Evolutionary conservation across 345 rosid genomes (phyloP).

Genomic region (Gossypium australe): DNA sequence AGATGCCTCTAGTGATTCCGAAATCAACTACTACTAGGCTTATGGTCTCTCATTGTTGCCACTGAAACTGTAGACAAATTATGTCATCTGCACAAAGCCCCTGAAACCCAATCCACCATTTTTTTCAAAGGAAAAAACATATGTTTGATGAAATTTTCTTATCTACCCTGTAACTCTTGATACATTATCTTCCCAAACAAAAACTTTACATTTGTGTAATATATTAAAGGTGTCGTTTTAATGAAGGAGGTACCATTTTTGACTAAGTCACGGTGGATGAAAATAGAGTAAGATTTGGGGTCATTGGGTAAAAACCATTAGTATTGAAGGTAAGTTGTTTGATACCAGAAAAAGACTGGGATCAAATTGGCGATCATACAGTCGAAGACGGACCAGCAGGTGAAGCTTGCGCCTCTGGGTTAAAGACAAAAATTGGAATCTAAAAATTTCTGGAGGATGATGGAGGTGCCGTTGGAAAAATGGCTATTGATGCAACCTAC

Average conservation of each 20-base stretch:
- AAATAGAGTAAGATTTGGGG: conserved; percentile 67
- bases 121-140: too few relatives aligned
- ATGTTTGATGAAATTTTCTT: background rate
- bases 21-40: background rate
- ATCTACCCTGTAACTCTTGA: background rate
- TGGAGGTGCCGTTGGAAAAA: conserved; percentile 74
- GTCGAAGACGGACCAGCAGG: conserved; percentile 78
- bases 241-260: conserved; percentile 71
- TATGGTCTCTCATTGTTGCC: background rate
- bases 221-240: conserved; percentile 43
- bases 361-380: conserved; percentile 97
- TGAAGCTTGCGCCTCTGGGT: conserved; percentile 91
- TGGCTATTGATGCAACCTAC: conserved; percentile 52
- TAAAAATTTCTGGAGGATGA: conserved; percentile 63
- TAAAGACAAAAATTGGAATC: conserved; percentile 80
- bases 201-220: background rate
- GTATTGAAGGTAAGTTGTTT: conserved; percentile 77
- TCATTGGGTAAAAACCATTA: conserved; percentile 86
- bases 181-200: background rate
- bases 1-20: background rate
- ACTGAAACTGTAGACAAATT: background rate
- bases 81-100: background rate
- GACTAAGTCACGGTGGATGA: conserved; percentile 63
- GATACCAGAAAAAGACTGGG: conserved; percentile 92
- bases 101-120: too few relatives aligned